Conservation (phyloP, 2,329 filamentous ascomycete species). For the Cladosporium sphaerospermum region DNA sequence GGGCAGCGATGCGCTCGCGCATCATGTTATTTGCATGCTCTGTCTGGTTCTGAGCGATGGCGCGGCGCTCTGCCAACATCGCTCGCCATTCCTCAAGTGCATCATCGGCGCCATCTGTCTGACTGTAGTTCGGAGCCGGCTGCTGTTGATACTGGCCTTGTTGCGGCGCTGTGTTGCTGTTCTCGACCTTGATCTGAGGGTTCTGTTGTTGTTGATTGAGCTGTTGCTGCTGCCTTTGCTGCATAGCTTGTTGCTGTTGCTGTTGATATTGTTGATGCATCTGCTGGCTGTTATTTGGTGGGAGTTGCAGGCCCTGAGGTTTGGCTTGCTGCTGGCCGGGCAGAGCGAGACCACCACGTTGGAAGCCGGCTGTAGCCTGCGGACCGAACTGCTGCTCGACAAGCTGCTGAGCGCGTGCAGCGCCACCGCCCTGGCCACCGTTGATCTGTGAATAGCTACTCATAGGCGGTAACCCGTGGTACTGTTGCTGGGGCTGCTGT, state of each 20-base stretch:
- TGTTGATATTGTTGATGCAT: constrained; percentile 26
- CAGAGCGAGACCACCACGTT: constrained; percentile 31
- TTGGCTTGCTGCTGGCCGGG: constrained; percentile 24
- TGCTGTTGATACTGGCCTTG: constrained; percentile 33
- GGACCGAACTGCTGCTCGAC: constrained; percentile 53
- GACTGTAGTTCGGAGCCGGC: constrained; percentile 34
- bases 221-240: constrained; percentile 32
- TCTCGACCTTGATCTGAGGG: constrained; percentile 32
- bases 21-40: constrained; percentile 62
- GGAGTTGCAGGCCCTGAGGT: constrained; percentile 32
- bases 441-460: constrained; percentile 20
- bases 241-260: constrained; percentile 33
- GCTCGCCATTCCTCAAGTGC: constrained; percentile 52
- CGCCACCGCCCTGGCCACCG: constrained; percentile 33
- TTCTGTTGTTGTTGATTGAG: constrained; percentile 25
- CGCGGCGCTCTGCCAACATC: constrained; percentile 53
- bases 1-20: constrained; percentile 60
- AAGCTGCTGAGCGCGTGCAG: constrained; percentile 47
- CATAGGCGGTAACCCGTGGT: constrained; percentile 21
- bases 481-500: constrained; percentile 26
- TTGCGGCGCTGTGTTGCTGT: constrained; percentile 21
- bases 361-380: constrained; percentile 55
- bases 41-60: constrained; percentile 46
- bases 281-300: constrained; percentile 26
- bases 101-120: constrained; percentile 27